Percentiles rank a stretch among this genome's conserved stretches.
Conservation (phyloP, 495 filamentous ascomycete genomes). For the Penicillium psychrofluorescens region DNA sequence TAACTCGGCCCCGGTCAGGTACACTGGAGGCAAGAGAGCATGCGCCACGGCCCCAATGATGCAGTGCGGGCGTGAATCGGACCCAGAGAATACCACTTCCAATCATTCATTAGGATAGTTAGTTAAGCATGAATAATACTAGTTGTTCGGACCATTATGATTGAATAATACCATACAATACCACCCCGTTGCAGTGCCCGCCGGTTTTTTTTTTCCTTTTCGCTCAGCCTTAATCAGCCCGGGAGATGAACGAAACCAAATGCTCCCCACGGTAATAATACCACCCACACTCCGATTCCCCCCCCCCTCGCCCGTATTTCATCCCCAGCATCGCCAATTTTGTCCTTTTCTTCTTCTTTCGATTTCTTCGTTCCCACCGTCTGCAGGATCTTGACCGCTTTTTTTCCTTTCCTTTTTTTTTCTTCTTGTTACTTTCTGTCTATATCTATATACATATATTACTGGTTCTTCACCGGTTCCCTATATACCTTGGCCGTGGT, state of each 20-base stretch:
- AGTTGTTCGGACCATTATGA: too few relatives aligned
- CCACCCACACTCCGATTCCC: background rate
- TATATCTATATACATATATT: background rate
- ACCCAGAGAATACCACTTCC: too few relatives aligned
- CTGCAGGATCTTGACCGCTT: too few relatives aligned
- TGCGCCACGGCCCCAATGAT: constrained; percentile 12
- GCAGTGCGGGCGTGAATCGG: background rate
- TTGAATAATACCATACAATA: too few relatives aligned
- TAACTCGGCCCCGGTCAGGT: background rate
- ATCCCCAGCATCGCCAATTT: background rate
- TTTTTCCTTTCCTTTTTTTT: constrained; percentile 2
- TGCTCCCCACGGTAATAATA: background rate
- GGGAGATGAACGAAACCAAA: background rate
- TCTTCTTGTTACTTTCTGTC: constrained; percentile 3
- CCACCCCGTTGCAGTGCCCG: background rate
- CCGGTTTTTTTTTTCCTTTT: background rate
- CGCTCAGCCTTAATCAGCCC: constrained; percentile 7
- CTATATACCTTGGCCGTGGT: background rate
- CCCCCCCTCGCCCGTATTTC: constrained; percentile 1
- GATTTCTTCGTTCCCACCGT: constrained; percentile 1
- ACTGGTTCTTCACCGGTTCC: too few relatives aligned
- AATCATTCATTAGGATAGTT: too few relatives aligned
- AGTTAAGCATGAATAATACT: too few relatives aligned
- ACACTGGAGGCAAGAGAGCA: constrained; percentile 5
- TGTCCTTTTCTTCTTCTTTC: constrained; percentile 2